Conservation (phyloP, 2,329 filamentous ascomycete species). For the Cladosporium sp. region DNA sequence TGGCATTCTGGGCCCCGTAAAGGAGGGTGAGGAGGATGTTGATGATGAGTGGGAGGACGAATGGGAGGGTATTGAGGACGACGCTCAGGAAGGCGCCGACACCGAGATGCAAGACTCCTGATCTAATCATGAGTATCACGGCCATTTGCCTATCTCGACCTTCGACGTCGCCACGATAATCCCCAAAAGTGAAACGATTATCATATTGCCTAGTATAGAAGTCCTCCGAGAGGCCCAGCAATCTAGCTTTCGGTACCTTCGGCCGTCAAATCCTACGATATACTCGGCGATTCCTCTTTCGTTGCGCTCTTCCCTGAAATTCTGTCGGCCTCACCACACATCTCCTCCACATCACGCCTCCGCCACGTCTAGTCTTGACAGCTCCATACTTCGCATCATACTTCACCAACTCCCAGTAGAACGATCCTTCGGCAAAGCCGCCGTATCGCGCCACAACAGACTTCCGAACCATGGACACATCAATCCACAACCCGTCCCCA, state of each 20-base stretch:
- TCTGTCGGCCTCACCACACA: neutral
- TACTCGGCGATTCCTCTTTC: neutral
- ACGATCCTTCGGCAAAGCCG: slow-evolving; percentile 16
- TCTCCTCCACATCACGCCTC: slow-evolving; percentile 3
- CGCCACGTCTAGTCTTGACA: neutral
- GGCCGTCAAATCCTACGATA: slow-evolving; percentile 5
- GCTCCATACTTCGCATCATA: neutral
- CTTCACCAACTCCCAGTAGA: slow-evolving; percentile 2
- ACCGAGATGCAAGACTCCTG: slow-evolving; percentile 31
- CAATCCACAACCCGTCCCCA: slow-evolving; percentile 50
- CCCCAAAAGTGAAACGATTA: neutral
- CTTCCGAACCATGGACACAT: slow-evolving; percentile 24
- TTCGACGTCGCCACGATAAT: neutral
- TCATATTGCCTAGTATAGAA: slow-evolving; percentile 1
- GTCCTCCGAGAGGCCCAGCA: neutral
- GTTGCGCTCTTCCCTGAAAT: neutral
- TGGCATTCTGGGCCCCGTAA: slow-evolving; percentile 37
- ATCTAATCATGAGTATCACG: neutral
- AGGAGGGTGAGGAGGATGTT: slow-evolving; percentile 39
- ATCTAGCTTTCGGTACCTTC: neutral
- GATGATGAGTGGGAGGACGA: slow-evolving; percentile 35
- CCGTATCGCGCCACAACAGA: slow-evolving; percentile 12
- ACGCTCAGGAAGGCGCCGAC: slow-evolving; percentile 29
- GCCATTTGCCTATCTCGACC: too few species aligned
- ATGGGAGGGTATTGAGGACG: slow-evolving; percentile 32